phyloP scores from a whole-genome alignment of 2,329 filamentous ascomycete genomes.

The Dendryphion nanum region DNA sequence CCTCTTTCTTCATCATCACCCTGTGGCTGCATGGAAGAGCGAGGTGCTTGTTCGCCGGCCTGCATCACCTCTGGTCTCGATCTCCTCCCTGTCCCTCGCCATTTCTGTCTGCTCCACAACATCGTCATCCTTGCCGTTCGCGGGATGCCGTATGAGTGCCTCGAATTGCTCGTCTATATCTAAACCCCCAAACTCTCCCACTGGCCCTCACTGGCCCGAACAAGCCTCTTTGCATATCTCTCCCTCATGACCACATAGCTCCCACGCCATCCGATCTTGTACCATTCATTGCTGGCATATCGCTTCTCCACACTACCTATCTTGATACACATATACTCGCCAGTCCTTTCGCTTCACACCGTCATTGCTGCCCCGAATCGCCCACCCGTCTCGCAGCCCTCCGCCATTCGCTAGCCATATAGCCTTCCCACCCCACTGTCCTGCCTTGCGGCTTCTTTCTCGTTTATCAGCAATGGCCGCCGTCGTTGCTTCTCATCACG shows the following conservation, averaged over 20 bases:
- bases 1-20: no score
- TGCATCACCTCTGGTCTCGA: constrained; percentile 24
- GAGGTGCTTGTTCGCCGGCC: constrained; percentile 29
- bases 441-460: constrained; percentile 16
- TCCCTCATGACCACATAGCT: constrained; percentile 24
- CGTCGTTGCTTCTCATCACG: constrained; percentile 37
- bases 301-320: constrained; percentile 13
- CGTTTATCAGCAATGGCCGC: constrained; percentile 33
- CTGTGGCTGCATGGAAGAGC: constrained; percentile 35
- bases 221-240: constrained; percentile 26
- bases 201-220: constrained; percentile 22
- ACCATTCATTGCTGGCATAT: constrained; percentile 14
- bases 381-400: constrained; percentile 16
- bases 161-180: constrained; percentile 31
- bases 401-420: constrained; percentile 16
- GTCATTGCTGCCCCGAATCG: constrained; percentile 15
- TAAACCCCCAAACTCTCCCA: constrained; percentile 33
- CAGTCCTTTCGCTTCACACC: constrained; percentile 22
- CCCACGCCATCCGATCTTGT: constrained; percentile 27
- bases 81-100: constrained; percentile 25
- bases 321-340: constrained; percentile 20
- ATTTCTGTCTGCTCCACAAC: constrained; percentile 28
- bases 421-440: constrained; percentile 18
- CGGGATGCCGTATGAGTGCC: constrained; percentile 26
- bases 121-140: constrained; percentile 34